These are phyloP conservation scores for Penicillium flavigenum DNA, from an alignment of 495 filamentous ascomycete species.

Conservation along the genomic window DNA sequence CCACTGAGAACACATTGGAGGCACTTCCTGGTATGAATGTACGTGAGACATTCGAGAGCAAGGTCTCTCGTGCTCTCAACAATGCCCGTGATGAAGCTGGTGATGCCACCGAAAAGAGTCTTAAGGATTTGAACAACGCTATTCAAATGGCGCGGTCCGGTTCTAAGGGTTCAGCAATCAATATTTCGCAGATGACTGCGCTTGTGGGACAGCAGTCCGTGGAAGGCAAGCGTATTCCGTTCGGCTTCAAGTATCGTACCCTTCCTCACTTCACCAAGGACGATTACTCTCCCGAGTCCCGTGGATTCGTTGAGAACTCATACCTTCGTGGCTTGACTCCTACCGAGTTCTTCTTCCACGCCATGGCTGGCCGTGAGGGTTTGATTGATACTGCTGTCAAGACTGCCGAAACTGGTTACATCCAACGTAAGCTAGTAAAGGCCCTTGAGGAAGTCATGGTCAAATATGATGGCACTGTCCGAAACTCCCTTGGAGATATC, in stretches of 20 bases:
- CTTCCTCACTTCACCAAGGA: conserved; percentile 98
- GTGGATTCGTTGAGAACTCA: conserved; percentile 98
- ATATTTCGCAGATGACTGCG: conserved; percentile 99
- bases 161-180: conserved; percentile 97
- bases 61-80: conserved; percentile 90
- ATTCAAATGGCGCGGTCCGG: conserved; percentile 93
- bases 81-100: conserved; percentile 94
- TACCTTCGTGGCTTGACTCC: conserved; percentile 95
- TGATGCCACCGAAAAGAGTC: conserved; percentile 81
- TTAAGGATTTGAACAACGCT: conserved; percentile 95
- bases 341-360: conserved; percentile 98
- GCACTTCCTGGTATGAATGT: conserved; percentile 94
- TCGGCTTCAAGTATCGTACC: conserved; percentile 98
- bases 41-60: conserved; percentile 94
- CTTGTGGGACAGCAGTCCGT: conserved; percentile 96
- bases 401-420: conserved; percentile 98
- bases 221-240: conserved; percentile 98
- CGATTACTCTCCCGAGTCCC: conserved; percentile 94
- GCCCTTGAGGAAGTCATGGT: conserved; percentile 96
- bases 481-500: conserved; percentile 94
- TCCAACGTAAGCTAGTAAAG: conserved; percentile 97
- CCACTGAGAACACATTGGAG: conserved; percentile 83
- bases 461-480: conserved; percentile 95
- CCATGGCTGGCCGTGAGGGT: conserved; percentile 99
- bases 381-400: conserved; percentile 99